These are phyloP conservation scores for Penicillium sp. DNA, from an alignment of 2,329 filamentous ascomycete genomes.

Conservation along the genomic window DNA sequence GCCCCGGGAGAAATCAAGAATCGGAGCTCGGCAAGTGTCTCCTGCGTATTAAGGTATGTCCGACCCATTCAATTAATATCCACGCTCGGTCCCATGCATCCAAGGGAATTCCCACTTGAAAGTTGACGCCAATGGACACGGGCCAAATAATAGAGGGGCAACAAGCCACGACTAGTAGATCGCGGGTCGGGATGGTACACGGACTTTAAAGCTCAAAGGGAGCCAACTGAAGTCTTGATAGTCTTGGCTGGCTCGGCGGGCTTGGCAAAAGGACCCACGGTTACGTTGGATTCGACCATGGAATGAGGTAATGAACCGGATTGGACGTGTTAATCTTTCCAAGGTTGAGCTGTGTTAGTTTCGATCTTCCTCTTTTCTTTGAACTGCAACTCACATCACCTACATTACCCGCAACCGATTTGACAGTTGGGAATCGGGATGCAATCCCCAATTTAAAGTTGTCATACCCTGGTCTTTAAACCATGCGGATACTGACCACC, in stretches of 20 bases:
- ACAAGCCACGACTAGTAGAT: conserved; percentile 12
- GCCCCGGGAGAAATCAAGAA: not conserved
- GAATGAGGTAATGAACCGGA: not conserved
- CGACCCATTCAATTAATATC: conserved; percentile 1
- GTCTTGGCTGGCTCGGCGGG: conserved; percentile 1
- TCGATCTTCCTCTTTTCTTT: not conserved
- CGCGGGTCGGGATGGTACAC: conserved; percentile 3
- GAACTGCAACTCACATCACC: too few species aligned
- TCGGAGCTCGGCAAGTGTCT: not conserved
- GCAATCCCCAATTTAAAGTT: conserved; percentile 24
- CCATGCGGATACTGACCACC: conserved; percentile 17
- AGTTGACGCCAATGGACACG: conserved; percentile 9
- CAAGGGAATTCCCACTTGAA: too few species aligned
- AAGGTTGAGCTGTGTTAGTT: not conserved
- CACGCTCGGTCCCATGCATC: conserved; percentile 1
- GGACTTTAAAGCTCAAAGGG: not conserved
- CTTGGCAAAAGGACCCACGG: not conserved
- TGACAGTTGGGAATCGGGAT: not conserved
- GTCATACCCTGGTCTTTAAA: conserved; percentile 18
- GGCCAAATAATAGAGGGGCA: not conserved
- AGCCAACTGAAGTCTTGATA: conserved; percentile 7
- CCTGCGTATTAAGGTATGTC: conserved; percentile 1
- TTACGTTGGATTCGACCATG: not conserved
- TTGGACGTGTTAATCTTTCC: not conserved
- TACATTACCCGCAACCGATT: too few species aligned